Evolutionary conservation across 306 rosid genomes (phyloP), one percentile per base, ranked within the genome.

Genomic region (Acacia crassicarpa): DNA sequence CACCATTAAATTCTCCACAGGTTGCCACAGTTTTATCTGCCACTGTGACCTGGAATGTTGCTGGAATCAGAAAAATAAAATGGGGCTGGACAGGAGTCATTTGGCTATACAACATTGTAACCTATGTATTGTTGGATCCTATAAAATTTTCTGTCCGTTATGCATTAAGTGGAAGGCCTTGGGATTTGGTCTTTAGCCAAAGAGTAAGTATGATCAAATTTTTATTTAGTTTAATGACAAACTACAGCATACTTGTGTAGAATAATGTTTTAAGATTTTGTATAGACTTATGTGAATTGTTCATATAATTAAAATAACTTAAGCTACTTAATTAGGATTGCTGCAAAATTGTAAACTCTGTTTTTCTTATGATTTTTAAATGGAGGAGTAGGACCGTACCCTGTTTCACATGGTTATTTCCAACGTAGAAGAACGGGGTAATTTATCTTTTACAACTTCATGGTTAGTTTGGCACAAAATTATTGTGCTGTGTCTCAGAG

Each of bases 11-110:
- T 66, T 32, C 66, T 43, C 22, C 67, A 75, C 84, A 91, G 95
- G 51, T 93, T 83, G 97, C 94, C 16, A 89, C 97, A 43, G 80
- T 88, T 25, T 15, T 92, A 89, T 84, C 97, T n/a, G 93, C 97
- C 56, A 69, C 67, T 13, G 74, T 78, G 53, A 74, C 30, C 44
- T 89, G 85, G 92, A 2, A 79, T n/a, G 22, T 67, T 56, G 91
- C 89, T 56, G 86, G 85, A 62, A 88, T 92, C 70, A 86, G 44
- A 85, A 77, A 54, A 0, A 92, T 92, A 40, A 93, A 91, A 27
- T 89, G 93, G 97, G 71, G 83, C 2, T 92, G 97, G 97, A 87
- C 94, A 33, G 91, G 86, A 74, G 85, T 89, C 58, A 91, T 92
- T 62, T 91, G 94, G 97, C 2, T 90, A 49, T 92, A 78, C 88